Evolutionary conservation across 2,329 filamentous ascomycete species (phyloP).

Genomic region (Pestalotiopsis sp.): DNA sequence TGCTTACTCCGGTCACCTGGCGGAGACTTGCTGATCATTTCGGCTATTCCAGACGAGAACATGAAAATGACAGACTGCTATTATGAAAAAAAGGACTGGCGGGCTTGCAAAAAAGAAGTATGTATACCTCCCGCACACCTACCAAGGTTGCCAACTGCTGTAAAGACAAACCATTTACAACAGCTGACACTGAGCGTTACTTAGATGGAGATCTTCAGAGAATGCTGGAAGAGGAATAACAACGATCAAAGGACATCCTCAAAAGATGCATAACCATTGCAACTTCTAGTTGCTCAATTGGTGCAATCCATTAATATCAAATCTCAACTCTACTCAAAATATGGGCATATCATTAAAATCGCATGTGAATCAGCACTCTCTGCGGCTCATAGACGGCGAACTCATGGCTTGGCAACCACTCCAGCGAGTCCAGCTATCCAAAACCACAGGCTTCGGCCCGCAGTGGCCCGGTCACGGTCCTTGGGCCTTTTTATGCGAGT

Average conservation of each 20-base stretch:
- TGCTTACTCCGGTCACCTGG: not conserved
- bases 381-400: not conserved
- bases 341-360: not conserved
- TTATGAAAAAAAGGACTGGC: constrained; percentile 95
- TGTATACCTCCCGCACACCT: constrained; percentile 36
- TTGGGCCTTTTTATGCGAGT: not conserved
- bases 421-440: no score
- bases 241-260: constrained; percentile 82
- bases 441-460: not conserved
- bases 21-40: not conserved
- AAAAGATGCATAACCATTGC: constrained; percentile 59
- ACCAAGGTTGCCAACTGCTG: no score
- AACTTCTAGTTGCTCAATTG: constrained; percentile 16
- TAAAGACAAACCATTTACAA: not conserved
- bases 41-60: constrained; percentile 71
- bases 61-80: constrained; percentile 92
- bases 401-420: not conserved
- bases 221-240: constrained; percentile 89
- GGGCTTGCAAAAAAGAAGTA: constrained; percentile 85
- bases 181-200: not conserved
- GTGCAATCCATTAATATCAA: not conserved
- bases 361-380: not conserved
- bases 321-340: not conserved
- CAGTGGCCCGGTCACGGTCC: not conserved
- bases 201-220: constrained; percentile 89